Percentiles rank a stretch among this genome's conserved stretches.
phyloP scores from a whole-genome alignment of 1,284 basidiomycete species.

The Vanrija sp. region DNA sequence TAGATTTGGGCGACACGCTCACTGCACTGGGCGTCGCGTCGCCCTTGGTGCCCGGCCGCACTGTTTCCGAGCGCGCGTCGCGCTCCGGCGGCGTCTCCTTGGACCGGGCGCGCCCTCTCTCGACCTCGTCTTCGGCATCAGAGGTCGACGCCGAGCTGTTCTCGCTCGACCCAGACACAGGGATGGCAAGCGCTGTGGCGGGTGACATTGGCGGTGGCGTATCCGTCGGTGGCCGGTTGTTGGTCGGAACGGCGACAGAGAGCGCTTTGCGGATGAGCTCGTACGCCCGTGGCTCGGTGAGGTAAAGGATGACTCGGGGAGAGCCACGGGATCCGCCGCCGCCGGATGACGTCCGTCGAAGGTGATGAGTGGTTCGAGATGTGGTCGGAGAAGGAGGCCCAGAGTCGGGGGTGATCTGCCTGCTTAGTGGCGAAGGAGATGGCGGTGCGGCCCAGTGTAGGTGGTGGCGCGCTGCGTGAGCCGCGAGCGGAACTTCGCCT shows the following conservation, averaged over 20 bases:
- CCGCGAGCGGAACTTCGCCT: too few relatives aligned
- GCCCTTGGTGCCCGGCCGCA: background rate
- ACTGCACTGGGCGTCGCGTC: background rate
- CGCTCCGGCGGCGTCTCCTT: constrained; percentile 15
- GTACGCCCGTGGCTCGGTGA: constrained; percentile 33
- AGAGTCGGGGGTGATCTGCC: too few relatives aligned
- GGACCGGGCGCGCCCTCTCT: constrained; percentile 32
- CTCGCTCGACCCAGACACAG: background rate
- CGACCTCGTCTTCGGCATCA: constrained; percentile 17
- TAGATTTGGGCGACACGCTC: too few relatives aligned
- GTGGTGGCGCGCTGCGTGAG: too few relatives aligned
- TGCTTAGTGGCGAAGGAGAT: too few relatives aligned
- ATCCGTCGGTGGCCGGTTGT: background rate
- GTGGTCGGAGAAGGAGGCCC: background rate
- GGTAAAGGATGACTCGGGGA: constrained; percentile 17
- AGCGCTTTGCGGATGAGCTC: constrained; percentile 23
- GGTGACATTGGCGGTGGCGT: constrained; percentile 2
- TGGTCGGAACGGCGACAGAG: constrained; percentile 7
- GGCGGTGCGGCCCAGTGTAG: too few relatives aligned
- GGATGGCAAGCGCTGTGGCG: constrained; percentile 10
- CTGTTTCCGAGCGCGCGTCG: constrained; percentile 1
- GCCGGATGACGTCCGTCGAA: background rate
- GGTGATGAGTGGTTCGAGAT: background rate
- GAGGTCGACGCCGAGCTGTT: constrained; percentile 3
- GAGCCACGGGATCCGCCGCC: background rate